Evolutionary conservation across 2,329 filamentous ascomycete species (phyloP), one percentile per base, ranked within the genome.

Genomic region (Amauroascus verrucosus): DNA sequence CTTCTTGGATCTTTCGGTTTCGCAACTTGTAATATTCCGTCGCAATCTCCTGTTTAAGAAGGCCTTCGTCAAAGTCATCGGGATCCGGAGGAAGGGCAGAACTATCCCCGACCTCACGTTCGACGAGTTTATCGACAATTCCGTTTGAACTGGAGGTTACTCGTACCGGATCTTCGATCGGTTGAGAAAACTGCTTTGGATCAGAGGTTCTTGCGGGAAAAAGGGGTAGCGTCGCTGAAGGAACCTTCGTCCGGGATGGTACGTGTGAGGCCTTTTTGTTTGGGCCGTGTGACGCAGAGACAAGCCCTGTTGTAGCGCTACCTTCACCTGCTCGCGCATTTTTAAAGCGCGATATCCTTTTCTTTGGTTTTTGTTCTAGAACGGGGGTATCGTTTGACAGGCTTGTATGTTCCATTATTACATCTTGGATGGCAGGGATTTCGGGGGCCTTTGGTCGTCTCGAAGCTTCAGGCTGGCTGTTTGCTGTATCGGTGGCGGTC

Each of bases 1-100:
- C 82, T 61, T 83, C 79, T 60, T 88, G 82, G 51, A 96, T 89
- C 69, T 94, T 83, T 62, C 80, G 81, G 65, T 90, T 95, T 18
- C 91, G 84, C 67, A 87, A 76, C 43, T 81, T 82, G 66, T 95
- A 85, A 67, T 95, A 95, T 64, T 94, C 86, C 35, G 81, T 80
- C 6, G 86, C 84, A 13, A 95, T 82, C 66, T 95, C 85, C 57
- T 86, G 82, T 51, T 85, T 79, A 48, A 91, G 75, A 28, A 90
- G 72, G 18, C 81, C 76, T 4, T 85, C 80, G 60, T 95, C 85
- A 37, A 91, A 74, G 59, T 86, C 83, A 59, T 86, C 80, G 0
- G 81, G 80, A 56, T 77, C 73, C 1, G 72, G 72, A 52, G 58
- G 70, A 9, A 59, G 62, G 11, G 66, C 58, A 0, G 65, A 48